A percentile compares a stretch with the other conserved stretches of the same genome.
Evolutionary conservation across 495 filamentous ascomycete genomes (phyloP).

Genomic region (Daldinia decipiens): DNA sequence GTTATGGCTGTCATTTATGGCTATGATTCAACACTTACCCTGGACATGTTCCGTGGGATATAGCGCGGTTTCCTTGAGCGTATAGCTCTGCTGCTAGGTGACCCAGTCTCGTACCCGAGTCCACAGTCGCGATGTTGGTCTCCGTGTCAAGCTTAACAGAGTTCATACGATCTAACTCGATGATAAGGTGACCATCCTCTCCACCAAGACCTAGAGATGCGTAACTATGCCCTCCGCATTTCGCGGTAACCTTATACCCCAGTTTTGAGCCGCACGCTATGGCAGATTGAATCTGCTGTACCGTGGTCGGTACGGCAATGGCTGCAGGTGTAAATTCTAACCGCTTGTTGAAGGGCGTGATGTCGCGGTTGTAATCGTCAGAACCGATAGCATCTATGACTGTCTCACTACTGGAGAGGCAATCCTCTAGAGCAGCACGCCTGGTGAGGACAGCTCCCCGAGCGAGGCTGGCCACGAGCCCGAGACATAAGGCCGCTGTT

Average conservation of each 20-base stretch:
- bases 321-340: slow-evolving; percentile 53
- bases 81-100: slow-evolving; percentile 54
- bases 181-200: slow-evolving; percentile 59
- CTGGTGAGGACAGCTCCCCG: slow-evolving; percentile 38
- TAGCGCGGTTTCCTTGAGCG: slow-evolving; percentile 54
- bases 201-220: slow-evolving; percentile 59
- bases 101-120: slow-evolving; percentile 54
- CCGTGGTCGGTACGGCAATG: slow-evolving; percentile 54
- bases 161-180: slow-evolving; percentile 58
- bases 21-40: slow-evolving; percentile 49
- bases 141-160: slow-evolving; percentile 52
- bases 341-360: slow-evolving; percentile 54
- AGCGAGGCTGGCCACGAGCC: slow-evolving; percentile 39
- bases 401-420: slow-evolving; percentile 50
- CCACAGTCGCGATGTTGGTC: slow-evolving; percentile 54
- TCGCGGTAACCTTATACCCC: slow-evolving; percentile 56
- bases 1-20: slow-evolving; percentile 2
- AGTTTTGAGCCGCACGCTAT: slow-evolving; percentile 55
- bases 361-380: slow-evolving; percentile 53
- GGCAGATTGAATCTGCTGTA: slow-evolving; percentile 55
- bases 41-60: slow-evolving; percentile 60
- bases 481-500: slow-evolving; percentile 38
- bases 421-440: slow-evolving; percentile 54
- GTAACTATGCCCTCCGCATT: slow-evolving; percentile 60
- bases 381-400: slow-evolving; percentile 49